These are phyloP conservation scores for Venturiaceae sp. DNA, from an alignment of 2,329 filamentous ascomycete species.

Conservation along the genomic window DNA sequence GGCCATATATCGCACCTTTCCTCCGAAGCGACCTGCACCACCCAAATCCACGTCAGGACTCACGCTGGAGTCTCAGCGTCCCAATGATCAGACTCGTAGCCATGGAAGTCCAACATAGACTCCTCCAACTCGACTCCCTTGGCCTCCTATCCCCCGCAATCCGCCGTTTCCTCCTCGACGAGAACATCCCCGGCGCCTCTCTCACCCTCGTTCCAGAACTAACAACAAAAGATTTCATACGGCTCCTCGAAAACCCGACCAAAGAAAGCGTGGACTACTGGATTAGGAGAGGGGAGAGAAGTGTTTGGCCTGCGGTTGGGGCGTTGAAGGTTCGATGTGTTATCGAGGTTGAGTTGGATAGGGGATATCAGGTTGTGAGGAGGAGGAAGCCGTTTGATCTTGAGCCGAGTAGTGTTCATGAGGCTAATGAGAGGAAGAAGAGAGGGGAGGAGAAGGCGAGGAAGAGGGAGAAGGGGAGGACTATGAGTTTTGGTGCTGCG, in stretches of 20 bases:
- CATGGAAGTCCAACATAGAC: conserved; percentile 68
- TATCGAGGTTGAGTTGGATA: conserved; percentile 79
- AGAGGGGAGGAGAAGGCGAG: conserved; percentile 8
- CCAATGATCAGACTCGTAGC: conserved; percentile 49
- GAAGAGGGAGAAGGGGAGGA: conserved; percentile 3
- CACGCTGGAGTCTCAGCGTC: conserved; percentile 46
- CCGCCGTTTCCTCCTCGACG: conserved; percentile 70
- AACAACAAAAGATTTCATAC: conserved; percentile 60
- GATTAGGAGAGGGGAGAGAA: conserved; percentile 75
- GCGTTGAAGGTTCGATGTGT: conserved; percentile 74
- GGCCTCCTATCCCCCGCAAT: conserved; percentile 61
- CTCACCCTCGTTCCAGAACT: conserved; percentile 79
- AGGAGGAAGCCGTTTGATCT: conserved; percentile 35
- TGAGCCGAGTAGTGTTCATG: not conserved
- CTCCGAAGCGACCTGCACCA: conserved; percentile 72
- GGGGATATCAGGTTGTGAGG: conserved; percentile 71
- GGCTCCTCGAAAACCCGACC: conserved; percentile 75
- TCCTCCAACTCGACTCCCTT: conserved; percentile 72
- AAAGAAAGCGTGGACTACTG: conserved; percentile 64
- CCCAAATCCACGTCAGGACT: conserved; percentile 49
- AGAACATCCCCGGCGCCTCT: conserved; percentile 67
- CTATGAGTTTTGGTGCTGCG: conserved; percentile 7
- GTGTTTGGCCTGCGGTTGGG: conserved; percentile 82
- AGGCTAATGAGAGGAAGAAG: conserved; percentile 1
- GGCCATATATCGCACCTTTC: conserved; percentile 83